A percentile compares a stretch with the other conserved stretches of the same genome.
These are phyloP conservation scores for Logfia minima DNA, from an alignment of 129 eudicot genomes.

Conservation along the genomic window DNA sequence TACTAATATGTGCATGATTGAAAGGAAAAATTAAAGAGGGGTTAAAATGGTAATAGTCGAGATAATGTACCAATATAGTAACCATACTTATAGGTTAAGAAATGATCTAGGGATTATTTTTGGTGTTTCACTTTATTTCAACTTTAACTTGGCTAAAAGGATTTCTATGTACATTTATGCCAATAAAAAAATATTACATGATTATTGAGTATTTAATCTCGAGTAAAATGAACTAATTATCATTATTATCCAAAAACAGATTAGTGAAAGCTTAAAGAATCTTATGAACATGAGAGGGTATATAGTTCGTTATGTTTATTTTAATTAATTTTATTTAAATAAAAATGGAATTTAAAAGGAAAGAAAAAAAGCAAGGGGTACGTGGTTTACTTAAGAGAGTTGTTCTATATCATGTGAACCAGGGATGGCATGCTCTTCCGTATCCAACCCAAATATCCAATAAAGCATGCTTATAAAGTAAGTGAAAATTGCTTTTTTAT, in stretches of 20 bases:
- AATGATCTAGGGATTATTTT: not conserved
- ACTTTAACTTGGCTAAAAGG: not conserved
- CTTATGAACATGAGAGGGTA: constrained; percentile 7
- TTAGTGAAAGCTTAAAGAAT: not conserved
- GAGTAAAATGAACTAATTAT: constrained; percentile 1
- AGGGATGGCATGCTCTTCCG: not conserved
- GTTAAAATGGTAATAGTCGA: not conserved
- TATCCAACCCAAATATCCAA: not conserved
- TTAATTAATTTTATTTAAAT: not conserved
- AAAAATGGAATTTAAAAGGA: not conserved
- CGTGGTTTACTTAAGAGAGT: constrained; percentile 12
- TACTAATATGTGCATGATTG: not conserved
- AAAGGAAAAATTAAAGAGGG: not conserved
- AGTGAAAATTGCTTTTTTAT: not conserved
- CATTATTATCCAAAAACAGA: constrained; percentile 5
- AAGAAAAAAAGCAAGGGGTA: not conserved
- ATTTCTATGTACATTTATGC: not conserved
- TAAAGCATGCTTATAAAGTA: not conserved
- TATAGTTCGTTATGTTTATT: not conserved
- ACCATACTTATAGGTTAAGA: constrained; percentile 3
- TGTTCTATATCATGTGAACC: not conserved
- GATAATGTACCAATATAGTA: not conserved
- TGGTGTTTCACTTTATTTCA: not conserved
- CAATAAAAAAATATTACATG: not conserved
- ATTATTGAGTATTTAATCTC: not conserved